Evolutionary conservation across 257 asterid genomes (phyloP), one percentile per base, ranked within the genome.

Genomic region (Anisodus tanguticus): DNA sequence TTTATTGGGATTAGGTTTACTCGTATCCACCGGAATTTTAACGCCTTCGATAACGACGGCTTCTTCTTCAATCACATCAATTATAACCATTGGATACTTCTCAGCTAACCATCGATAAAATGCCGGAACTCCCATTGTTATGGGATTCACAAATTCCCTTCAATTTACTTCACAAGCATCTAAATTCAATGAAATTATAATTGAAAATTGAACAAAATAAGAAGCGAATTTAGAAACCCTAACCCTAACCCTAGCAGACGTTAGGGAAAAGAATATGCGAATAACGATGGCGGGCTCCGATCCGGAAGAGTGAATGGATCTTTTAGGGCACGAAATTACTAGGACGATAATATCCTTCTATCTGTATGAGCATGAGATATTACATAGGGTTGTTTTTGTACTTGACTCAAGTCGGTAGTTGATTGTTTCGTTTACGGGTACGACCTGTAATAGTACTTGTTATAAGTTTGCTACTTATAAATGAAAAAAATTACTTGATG

Each of bases 51-150:
- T 94, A 4, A 72, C 95, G 59, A 95, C 95, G 13, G 99, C 84
- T 67, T 94, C 97, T 87, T 95, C 98, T 86, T 95, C 99, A 4
- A 94, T 80, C 35, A 93, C 99, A 85, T 95, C 99, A 82, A 85
- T 92, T 59, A 94, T 91, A 81, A 92, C 98, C 96, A 92, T 53
- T 80, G 98, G 97, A 90, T 95, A 94, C 93, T 94, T 95, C 97
- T 95, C 99, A 86, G 99, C 98, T 83, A 95, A 83, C 99, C 99
- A 95, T 87, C 98, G 92, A 88, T 95, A 95, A 71, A 95, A 95
- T 80, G 99, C 99, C 86, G 99, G 99, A 59, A 95, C 99, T 79
- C 99, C 99, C 99, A 95, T 95, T 83, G 81, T 83, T 17, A 45
- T 19, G 35, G 60, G 16, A 81, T 39, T 51, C 70, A 8, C 76